These are phyloP conservation scores for Stentor coeruleus DNA, from an alignment of 73 alveolate species.

Conservation along the genomic window DNA sequence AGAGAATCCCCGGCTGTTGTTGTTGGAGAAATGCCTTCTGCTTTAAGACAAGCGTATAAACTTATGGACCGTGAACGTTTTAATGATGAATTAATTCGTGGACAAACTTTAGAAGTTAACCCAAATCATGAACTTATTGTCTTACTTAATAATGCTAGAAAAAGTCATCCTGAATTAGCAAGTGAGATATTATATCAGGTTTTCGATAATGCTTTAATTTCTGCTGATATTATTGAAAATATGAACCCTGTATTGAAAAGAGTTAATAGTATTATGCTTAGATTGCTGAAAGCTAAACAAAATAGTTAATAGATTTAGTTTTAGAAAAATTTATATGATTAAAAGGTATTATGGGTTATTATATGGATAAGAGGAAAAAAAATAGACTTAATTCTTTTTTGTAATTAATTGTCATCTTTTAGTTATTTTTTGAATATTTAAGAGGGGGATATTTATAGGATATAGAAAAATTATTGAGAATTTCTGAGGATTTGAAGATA, in stretches of 20 bases:
- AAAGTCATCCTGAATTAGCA: slow-evolving; percentile 51
- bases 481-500: no score
- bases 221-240: slow-evolving; percentile 44
- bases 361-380: no score
- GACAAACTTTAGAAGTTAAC: slow-evolving; percentile 63
- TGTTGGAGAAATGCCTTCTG: slow-evolving; percentile 54
- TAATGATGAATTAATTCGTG: slow-evolving; percentile 24
- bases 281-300: slow-evolving; percentile 7
- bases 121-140: slow-evolving; percentile 52
- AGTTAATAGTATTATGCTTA: slow-evolving; percentile 37
- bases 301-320: no score
- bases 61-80: slow-evolving; percentile 51
- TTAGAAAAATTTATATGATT: no score
- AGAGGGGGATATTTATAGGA: no score
- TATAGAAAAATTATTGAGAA: no score
- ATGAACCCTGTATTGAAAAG: slow-evolving; percentile 38
- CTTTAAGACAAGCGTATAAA: slow-evolving; percentile 60
- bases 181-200: slow-evolving; percentile 37
- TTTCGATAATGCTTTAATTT: slow-evolving; percentile 50
- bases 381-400: no score
- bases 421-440: no score
- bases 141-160: slow-evolving; percentile 53
- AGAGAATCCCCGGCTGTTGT: slow-evolving; percentile 69
- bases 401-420: no score
- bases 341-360: no score